Evolutionary conservation across 176 grass and related monocot species (phyloP).

Genomic region (Carex cristatella): DNA sequence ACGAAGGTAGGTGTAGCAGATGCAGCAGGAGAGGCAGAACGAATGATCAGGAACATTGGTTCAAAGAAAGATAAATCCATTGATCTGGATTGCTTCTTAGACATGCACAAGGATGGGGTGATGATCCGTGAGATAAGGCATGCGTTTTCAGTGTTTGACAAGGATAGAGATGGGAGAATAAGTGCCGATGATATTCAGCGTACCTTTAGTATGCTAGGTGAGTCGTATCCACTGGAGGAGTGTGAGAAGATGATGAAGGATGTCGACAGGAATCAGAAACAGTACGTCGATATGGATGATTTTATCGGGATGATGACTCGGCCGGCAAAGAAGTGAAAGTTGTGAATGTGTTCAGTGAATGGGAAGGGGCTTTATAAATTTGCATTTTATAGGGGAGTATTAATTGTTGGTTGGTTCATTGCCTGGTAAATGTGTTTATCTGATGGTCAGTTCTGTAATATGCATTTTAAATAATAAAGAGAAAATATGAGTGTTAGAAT

Average conservation of each 20-base stretch:
- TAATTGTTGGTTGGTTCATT: not conserved
- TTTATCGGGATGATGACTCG: conserved; percentile 86
- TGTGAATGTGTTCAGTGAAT: conserved; percentile 14
- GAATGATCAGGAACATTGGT: conserved; percentile 45
- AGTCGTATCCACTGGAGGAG: conserved; percentile 34
- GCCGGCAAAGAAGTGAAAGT: conserved; percentile 35
- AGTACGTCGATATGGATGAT: conserved; percentile 66
- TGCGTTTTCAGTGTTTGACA: conserved; percentile 62
- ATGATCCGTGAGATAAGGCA: conserved; percentile 40
- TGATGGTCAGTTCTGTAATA: not conserved
- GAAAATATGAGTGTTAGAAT: not conserved
- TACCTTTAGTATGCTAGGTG: conserved; percentile 41
- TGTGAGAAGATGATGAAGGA: conserved; percentile 52
- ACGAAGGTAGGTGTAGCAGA: conserved; percentile 38
- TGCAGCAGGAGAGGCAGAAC: conserved; percentile 40
- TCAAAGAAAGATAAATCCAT: conserved; percentile 43
- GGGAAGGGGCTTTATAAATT: not conserved
- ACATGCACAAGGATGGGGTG: conserved; percentile 60
- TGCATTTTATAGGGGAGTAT: too few species aligned
- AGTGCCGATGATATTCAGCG: conserved; percentile 45
- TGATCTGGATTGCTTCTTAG: conserved; percentile 66
- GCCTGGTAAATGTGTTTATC: not conserved
- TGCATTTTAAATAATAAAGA: not conserved
- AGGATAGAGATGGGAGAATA: conserved; percentile 46
- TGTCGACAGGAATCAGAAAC: conserved; percentile 43